A percentile compares a stretch with the other conserved stretches of the same genome.
These are phyloP conservation scores for Phlyctochytrium planicorne DNA, from an alignment of 192 early-diverging fungal genomes.

Conservation along the genomic window DNA sequence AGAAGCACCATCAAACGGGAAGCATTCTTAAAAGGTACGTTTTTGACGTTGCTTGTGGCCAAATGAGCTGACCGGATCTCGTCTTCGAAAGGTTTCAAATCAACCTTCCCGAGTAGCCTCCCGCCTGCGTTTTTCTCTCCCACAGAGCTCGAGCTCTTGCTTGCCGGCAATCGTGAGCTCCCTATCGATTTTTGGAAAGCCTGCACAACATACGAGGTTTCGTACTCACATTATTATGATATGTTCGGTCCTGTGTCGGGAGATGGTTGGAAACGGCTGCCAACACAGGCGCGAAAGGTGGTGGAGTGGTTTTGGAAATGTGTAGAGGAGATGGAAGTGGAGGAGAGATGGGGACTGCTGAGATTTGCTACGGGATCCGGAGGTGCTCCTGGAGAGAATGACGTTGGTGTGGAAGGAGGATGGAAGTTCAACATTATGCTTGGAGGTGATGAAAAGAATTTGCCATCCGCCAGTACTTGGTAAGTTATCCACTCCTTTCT, in stretches of 20 bases:
- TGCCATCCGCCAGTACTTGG: neutral
- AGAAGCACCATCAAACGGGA: neutral
- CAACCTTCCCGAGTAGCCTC: too few relatives aligned
- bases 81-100: too few relatives aligned
- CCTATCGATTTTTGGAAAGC: neutral
- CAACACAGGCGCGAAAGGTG: neutral
- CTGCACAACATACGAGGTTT: neutral
- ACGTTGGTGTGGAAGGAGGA: neutral
- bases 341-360: neutral
- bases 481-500: neutral
- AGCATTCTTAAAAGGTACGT: neutral
- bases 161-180: neutral
- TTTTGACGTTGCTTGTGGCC: too few relatives aligned
- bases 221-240: neutral
- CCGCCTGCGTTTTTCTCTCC: neutral
- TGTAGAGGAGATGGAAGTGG: neutral
- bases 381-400: neutral
- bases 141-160: neutral
- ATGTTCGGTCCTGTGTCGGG: neutral
- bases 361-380: neutral
- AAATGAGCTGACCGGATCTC: too few relatives aligned
- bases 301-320: neutral
- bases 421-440: neutral
- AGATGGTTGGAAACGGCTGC: too few relatives aligned
- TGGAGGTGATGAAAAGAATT: neutral